These are phyloP conservation scores for Pneumocystis carinii DNA, from an alignment of 1,139 yeast genomes.

Conservation along the genomic window DNA sequence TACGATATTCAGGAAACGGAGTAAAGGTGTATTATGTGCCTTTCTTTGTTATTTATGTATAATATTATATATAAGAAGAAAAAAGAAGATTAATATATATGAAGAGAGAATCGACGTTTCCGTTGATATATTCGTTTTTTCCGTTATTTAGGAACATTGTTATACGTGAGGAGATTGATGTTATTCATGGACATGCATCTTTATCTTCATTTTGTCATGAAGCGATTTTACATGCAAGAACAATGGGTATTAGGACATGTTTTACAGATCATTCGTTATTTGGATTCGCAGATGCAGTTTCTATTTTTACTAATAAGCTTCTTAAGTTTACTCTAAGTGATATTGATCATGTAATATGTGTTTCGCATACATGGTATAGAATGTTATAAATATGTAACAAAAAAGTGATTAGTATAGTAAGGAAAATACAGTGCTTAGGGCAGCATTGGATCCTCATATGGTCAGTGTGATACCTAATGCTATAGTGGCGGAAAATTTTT, in stretches of 20 bases:
- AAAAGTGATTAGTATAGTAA: constrained; percentile 26
- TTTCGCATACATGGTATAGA: constrained; percentile 64
- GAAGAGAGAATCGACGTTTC: constrained; percentile 65
- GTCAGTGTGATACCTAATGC: constrained; percentile 96
- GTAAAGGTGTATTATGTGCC: constrained; percentile 88
- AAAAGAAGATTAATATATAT: constrained; percentile 2
- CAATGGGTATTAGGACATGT: constrained; percentile 84
- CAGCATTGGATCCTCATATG: constrained; percentile 57
- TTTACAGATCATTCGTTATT: constrained; percentile 92
- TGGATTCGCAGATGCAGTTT: constrained; percentile 78
- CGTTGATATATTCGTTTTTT: constrained; percentile 76
- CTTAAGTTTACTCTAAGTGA: constrained; percentile 73
- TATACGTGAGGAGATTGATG: constrained; percentile 69
- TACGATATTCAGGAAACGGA: constrained; percentile 74
- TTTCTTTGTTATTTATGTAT: constrained; percentile 44
- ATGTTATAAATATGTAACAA: too few species aligned
- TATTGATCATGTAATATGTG: constrained; percentile 86
- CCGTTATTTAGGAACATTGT: constrained; percentile 76
- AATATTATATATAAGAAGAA: neutral
- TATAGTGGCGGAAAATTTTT: constrained; percentile 67
- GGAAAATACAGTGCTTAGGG: constrained; percentile 84
- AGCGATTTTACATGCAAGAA: constrained; percentile 74
- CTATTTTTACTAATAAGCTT: constrained; percentile 74
- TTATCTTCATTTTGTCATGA: constrained; percentile 78
- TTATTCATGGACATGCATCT: constrained; percentile 93